Base-by-base conservation (phyloP, 148 eudicot species). In the Chenopodium quinoa region DNA sequence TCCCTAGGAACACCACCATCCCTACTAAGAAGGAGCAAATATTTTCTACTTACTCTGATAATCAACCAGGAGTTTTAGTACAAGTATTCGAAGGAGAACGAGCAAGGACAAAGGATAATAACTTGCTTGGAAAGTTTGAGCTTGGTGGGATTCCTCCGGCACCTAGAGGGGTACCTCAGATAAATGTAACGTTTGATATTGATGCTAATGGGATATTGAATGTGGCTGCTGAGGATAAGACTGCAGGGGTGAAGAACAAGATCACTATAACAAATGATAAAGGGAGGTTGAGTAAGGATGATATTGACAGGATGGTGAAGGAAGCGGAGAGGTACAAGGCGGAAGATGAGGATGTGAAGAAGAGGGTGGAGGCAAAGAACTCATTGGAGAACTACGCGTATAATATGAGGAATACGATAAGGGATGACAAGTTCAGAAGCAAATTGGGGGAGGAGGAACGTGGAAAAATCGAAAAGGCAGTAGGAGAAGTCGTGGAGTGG, bases 231-330 rank as follows among this genome's bases (percentile, higher is more conserved):
- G 83, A 81, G 47, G 83, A 81, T 34, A 81, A 81, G 64, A 81
- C 83, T 22, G 83, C 83, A 4, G 83, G 83, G 8, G 83, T 81
- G 78, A 81, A 81, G 73, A 81, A 81, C 83, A 74, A 74, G 78
- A 82, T 82, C 34, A 82, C 81, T 8, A 82, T 82, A 4, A 82
- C 84, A 5, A 82, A 82, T 50, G 84, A 82, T 17, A 82, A 82
- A 66, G 84, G 84, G 20, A 71, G 84, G 73, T 50, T 82, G 20
- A 82, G 84, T 22, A 82, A 82, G 67, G 84, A 82, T 0, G 84
- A 82, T 4, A 78, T 82, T 29, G 84, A 82, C 40, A 5, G 81
- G 27, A 27, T 82, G 77, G 84, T 82, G 65, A 62, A 82, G 81
- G 84, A 82, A 44, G 84, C 84, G 0, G 81, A 82, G 65, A 47